Conservation (phyloP, 164 flowering plant species). For the Vitis riparia region DNA sequence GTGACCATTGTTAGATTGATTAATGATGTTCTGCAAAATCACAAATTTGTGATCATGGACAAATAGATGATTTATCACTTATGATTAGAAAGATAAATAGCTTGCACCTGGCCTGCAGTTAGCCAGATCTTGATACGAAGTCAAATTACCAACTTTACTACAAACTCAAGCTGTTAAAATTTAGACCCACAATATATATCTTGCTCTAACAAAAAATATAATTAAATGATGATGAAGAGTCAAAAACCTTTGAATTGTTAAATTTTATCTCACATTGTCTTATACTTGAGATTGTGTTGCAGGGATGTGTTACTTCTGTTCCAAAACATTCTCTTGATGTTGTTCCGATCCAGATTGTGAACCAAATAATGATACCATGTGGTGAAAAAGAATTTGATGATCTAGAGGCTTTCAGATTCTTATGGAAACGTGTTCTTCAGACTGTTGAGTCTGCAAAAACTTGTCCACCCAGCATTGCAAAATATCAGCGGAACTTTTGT, state of each 20-base stretch:
- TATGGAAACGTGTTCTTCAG: constrained; percentile 52
- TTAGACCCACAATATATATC: too few relatives aligned
- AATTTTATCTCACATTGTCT: neutral
- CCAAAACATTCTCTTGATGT: constrained; percentile 52
- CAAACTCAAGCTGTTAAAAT: too few relatives aligned
- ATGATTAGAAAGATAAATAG: too few relatives aligned
- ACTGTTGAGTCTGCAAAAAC: constrained; percentile 44
- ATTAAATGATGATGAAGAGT: neutral
- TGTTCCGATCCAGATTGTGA: constrained; percentile 58
- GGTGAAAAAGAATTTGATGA: constrained; percentile 27
- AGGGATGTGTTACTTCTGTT: constrained; percentile 66
- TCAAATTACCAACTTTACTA: too few relatives aligned
- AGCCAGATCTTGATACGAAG: too few relatives aligned
- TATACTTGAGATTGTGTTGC: constrained; percentile 23
- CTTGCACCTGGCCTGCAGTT: too few relatives aligned
- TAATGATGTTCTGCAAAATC: too few relatives aligned
- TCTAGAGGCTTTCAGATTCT: constrained; percentile 28
- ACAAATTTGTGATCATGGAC: too few relatives aligned
- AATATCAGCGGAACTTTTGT: constrained; percentile 71
- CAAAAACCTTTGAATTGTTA: too few relatives aligned
- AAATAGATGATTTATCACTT: too few relatives aligned
- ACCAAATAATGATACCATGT: constrained; percentile 23
- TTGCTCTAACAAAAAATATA: neutral
- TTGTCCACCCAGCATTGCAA: constrained; percentile 33
- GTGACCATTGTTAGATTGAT: too few relatives aligned